These are phyloP conservation scores for Phaffia tasmanica DNA, from an alignment of 768 basidiomycete species.

Conservation along the genomic window DNA sequence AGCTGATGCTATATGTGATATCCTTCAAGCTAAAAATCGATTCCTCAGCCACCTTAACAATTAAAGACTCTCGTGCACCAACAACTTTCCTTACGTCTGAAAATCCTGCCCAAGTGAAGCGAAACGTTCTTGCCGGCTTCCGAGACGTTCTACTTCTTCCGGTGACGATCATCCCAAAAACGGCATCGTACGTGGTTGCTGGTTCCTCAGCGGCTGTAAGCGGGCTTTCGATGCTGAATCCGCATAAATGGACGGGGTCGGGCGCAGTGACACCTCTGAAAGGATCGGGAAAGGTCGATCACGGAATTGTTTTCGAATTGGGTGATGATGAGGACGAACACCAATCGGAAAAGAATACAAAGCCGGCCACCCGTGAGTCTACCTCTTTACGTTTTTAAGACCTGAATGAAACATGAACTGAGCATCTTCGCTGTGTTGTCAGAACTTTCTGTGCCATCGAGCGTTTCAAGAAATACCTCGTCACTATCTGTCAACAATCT, in stretches of 20 bases:
- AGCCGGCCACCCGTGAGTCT: neutral
- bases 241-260: constrained; percentile 55
- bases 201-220: constrained; percentile 67
- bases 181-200: constrained; percentile 47
- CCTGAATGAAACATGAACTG: neutral
- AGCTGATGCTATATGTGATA: neutral
- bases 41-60: neutral
- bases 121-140: constrained; percentile 84
- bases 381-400: neutral
- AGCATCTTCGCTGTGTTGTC: neutral
- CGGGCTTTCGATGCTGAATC: constrained; percentile 81
- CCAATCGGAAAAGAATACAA: constrained; percentile 16
- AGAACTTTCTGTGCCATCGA: constrained; percentile 15
- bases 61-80: neutral
- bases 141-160: constrained; percentile 78
- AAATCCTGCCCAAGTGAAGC: constrained; percentile 84
- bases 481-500: constrained; percentile 24
- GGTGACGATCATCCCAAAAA: constrained; percentile 88
- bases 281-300: constrained; percentile 7
- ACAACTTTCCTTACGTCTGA: constrained; percentile 67
- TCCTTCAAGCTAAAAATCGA: constrained; percentile 20
- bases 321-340: constrained; percentile 28
- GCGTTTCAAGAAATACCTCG: constrained; percentile 27
- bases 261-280: constrained; percentile 11
- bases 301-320: constrained; percentile 26